Evolutionary conservation across 768 basidiomycete genomes (phyloP).

Genomic region (Tricholomella constricta): DNA sequence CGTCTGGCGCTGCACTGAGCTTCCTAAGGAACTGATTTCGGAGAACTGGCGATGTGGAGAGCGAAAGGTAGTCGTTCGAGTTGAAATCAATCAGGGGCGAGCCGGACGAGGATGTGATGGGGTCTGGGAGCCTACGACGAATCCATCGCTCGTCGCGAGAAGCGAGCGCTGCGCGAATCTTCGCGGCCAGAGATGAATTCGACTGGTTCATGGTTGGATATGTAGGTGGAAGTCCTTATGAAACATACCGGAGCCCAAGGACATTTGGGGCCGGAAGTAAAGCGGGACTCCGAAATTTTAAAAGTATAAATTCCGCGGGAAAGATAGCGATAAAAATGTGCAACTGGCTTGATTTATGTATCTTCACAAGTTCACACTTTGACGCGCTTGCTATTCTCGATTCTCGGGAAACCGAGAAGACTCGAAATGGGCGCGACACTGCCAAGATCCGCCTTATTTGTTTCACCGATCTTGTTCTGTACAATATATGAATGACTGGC

Average conservation of each 20-base stretch:
- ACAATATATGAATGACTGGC: not conserved
- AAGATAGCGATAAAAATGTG: no score
- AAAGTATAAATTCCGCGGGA: no score
- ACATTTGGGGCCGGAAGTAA: not conserved
- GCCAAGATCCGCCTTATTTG: no score
- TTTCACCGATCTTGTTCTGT: no score
- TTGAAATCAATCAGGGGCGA: conserved; percentile 62
- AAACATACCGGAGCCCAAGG: not conserved
- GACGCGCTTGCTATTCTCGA: no score
- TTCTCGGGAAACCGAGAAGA: no score
- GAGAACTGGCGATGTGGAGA: conserved; percentile 60
- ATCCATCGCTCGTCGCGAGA: conserved; percentile 71
- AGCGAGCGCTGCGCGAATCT: conserved; percentile 52
- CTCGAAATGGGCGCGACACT: no score
- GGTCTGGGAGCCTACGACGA: conserved; percentile 68
- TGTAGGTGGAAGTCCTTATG: not conserved
- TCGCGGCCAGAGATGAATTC: conserved; percentile 28
- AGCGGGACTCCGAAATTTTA: not conserved
- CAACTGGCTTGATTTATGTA: no score
- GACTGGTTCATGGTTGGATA: conserved; percentile 1
- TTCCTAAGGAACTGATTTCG: conserved; percentile 59
- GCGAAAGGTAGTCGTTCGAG: conserved; percentile 93
- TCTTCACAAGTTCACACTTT: no score
- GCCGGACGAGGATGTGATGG: conserved; percentile 39
- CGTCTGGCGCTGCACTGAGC: conserved; percentile 48